Evolutionary conservation across 768 basidiomycete species (phyloP).

Genomic region (Tricholoma sp.): DNA sequence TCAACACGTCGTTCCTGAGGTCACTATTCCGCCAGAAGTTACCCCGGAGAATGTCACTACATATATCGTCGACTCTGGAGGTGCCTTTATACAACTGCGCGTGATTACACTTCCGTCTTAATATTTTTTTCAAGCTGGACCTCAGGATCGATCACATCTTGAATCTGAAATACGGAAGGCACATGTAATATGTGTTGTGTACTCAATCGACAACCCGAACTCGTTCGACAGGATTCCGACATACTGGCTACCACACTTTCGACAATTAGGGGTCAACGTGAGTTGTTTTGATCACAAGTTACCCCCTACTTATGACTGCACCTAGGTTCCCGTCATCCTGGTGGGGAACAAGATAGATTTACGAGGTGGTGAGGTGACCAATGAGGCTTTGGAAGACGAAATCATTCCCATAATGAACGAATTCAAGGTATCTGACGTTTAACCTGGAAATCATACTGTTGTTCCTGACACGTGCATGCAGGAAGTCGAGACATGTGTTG

Average conservation of each 20-base stretch:
- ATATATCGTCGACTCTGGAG: conserved; percentile 95
- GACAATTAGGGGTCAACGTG: conserved; percentile 94
- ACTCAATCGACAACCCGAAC: conserved; percentile 92
- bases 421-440: conserved; percentile 71
- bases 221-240: conserved; percentile 98
- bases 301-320: conserved; percentile 8
- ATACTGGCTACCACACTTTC: conserved; percentile 95
- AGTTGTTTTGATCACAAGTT: conserved; percentile 13
- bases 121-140: conserved; percentile 45
- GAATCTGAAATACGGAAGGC: conserved; percentile 95
- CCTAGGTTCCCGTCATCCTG: conserved; percentile 89
- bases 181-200: conserved; percentile 97
- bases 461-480: conserved; percentile 26
- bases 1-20: conserved; percentile 92
- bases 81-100: conserved; percentile 39
- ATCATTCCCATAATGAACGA: conserved; percentile 97
- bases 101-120: conserved; percentile 5
- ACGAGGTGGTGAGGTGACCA: conserved; percentile 88
- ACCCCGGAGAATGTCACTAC: conserved; percentile 98
- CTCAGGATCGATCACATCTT: conserved; percentile 81
- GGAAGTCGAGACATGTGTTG: conserved; percentile 99
- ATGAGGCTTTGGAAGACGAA: conserved; percentile 91
- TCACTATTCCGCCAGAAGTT: conserved; percentile 96
- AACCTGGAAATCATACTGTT: not conserved
- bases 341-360: conserved; percentile 99